Percentiles rank a stretch among this genome's conserved stretches.
phyloP scores from a whole-genome alignment of 2,329 filamentous ascomycete species.

The Venturia pyrina region DNA sequence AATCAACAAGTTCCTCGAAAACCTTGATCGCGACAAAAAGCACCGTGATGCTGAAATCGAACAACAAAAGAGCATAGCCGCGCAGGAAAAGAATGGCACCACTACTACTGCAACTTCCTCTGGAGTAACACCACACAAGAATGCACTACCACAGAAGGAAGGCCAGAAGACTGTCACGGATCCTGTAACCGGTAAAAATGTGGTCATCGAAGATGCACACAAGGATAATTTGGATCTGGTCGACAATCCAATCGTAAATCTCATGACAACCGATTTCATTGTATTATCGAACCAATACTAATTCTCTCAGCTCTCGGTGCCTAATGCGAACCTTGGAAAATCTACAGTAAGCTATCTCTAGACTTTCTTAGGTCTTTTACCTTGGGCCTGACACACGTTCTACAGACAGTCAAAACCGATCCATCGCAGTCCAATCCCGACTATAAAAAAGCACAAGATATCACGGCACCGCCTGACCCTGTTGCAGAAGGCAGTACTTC shows the following conservation, averaged over 20 bases:
- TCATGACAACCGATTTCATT: not conserved
- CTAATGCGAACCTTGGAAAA: slow-evolving; percentile 79
- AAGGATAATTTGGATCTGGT: slow-evolving; percentile 59
- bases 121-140: slow-evolving; percentile 21
- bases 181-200: slow-evolving; percentile 76
- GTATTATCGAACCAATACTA: not conserved
- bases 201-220: slow-evolving; percentile 75
- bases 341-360: slow-evolving; percentile 39
- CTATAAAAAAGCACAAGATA: slow-evolving; percentile 76
- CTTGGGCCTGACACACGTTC: slow-evolving; percentile 8
- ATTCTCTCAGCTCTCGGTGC: slow-evolving; percentile 57
- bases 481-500: slow-evolving; percentile 72
- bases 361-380: too few relatives aligned
- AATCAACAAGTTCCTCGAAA: slow-evolving; percentile 71
- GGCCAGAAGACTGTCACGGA: slow-evolving; percentile 62
- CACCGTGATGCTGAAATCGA: slow-evolving; percentile 65
- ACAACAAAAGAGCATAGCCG: slow-evolving; percentile 24
- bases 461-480: slow-evolving; percentile 84
- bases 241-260: slow-evolving; percentile 57
- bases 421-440: slow-evolving; percentile 62
- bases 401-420: slow-evolving; percentile 56
- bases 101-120: slow-evolving; percentile 13
- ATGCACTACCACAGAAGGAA: slow-evolving; percentile 31
- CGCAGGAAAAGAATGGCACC: slow-evolving; percentile 30
- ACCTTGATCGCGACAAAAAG: slow-evolving; percentile 69